Evolutionary conservation across 805 yeast genomes (phyloP).

Genomic region (Starmerella gropengiesseri): DNA sequence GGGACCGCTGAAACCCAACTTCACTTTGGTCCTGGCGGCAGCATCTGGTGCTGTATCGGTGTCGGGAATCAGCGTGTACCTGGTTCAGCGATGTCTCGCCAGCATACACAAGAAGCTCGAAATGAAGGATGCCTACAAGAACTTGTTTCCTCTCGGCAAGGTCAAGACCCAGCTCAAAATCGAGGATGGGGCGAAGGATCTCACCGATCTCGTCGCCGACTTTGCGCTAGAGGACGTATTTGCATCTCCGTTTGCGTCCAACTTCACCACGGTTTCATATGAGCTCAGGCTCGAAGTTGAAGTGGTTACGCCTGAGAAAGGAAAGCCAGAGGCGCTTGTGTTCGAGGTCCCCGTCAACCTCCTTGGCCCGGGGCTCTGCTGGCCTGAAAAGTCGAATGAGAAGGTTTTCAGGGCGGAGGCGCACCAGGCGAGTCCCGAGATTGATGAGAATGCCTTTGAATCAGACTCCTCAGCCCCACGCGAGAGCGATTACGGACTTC

Average conservation of each 20-base stretch:
- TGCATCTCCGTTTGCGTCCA: conserved; percentile 1
- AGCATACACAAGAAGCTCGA: neutral
- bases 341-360: neutral
- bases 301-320: neutral
- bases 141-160: neutral
- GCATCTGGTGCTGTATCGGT: neutral
- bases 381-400: neutral
- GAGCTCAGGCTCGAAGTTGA: neutral
- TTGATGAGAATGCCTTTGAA: neutral
- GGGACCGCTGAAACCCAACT: conserved; percentile 1
- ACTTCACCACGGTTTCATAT: neutral
- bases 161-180: neutral
- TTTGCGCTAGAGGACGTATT: neutral
- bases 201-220: neutral
- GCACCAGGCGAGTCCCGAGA: neutral
- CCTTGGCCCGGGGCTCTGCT: neutral
- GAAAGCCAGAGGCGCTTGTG: neutral
- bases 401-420: neutral
- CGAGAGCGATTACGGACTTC: neutral
- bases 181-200: neutral
- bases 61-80: neutral
- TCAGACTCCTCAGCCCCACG: neutral
- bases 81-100: conserved; percentile 3
- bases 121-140: neutral
- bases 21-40: neutral